Evolutionary conservation across 2,329 filamentous ascomycete species (phyloP).

Genomic region (Phaeoacremonium minimum): DNA sequence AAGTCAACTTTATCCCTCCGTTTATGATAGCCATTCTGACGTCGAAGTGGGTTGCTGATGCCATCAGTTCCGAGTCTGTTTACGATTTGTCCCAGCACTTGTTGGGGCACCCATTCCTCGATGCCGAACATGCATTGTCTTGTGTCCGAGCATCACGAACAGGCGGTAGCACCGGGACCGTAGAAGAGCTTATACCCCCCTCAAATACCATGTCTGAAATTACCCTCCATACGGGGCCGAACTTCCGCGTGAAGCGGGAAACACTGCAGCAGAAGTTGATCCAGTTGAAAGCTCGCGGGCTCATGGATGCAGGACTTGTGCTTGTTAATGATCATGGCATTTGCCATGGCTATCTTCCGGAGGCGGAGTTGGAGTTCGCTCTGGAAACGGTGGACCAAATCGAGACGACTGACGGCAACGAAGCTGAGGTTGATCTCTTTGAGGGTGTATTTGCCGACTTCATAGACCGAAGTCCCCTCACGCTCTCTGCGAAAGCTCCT

Average conservation of each 20-base stretch:
- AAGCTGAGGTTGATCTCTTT: conserved; percentile 22
- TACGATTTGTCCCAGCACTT: conserved; percentile 58
- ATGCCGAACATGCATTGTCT: conserved; percentile 41
- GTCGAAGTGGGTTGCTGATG: conserved; percentile 55
- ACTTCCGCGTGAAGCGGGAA: conserved; percentile 34
- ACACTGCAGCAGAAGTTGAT: conserved; percentile 39
- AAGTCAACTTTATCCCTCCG: conserved; percentile 52
- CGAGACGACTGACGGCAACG: conserved; percentile 14
- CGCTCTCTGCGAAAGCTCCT: conserved; percentile 43
- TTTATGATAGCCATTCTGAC: conserved; percentile 57
- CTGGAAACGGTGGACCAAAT: conserved; percentile 24
- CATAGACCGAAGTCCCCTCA: conserved; percentile 49
- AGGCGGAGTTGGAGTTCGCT: conserved; percentile 48
- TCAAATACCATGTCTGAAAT: conserved; percentile 51
- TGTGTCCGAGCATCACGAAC: conserved; percentile 16
- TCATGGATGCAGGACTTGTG: conserved; percentile 55
- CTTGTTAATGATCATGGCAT: conserved; percentile 42
- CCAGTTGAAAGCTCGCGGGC: conserved; percentile 40
- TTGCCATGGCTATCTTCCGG: conserved; percentile 50
- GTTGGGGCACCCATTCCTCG: conserved; percentile 54
- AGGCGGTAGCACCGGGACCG: conserved; percentile 23
- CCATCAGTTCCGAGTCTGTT: conserved; percentile 45
- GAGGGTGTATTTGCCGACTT: conserved; percentile 34
- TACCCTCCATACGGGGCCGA: conserved; percentile 38
- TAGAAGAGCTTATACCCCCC: conserved; percentile 46